A percentile compares a stretch with the other conserved stretches of the same genome.
Conservation (phyloP, 2,329 filamentous ascomycete species). For the Penicillium italicum region DNA sequence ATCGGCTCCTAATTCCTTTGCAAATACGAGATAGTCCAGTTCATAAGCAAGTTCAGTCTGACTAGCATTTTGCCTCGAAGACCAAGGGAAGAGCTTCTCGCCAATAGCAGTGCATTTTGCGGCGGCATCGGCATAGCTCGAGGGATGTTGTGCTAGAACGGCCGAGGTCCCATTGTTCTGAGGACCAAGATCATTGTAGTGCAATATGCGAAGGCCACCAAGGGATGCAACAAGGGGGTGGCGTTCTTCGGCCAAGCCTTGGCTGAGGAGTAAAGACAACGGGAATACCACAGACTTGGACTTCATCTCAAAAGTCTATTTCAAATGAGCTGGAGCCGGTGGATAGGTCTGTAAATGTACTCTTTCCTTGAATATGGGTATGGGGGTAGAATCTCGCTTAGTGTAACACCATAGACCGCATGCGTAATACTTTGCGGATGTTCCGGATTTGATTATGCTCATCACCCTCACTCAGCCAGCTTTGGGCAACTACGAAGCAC, state of each 20-base stretch:
- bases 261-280: not conserved
- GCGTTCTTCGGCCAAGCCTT: not conserved
- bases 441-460: not conserved
- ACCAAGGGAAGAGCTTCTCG: conserved; percentile 20
- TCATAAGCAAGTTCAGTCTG: conserved; percentile 12
- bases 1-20: conserved; percentile 8
- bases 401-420: not conserved
- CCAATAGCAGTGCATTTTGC: conserved; percentile 22
- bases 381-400: not conserved
- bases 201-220: conserved; percentile 21
- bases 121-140: conserved; percentile 12
- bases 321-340: not conserved
- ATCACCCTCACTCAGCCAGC: not conserved
- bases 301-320: not conserved
- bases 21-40: conserved; percentile 22
- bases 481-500: not conserved
- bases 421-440: not conserved
- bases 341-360: not conserved
- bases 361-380: not conserved
- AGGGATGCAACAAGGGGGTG: conserved; percentile 11
- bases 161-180: conserved; percentile 27
- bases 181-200: conserved; percentile 26
- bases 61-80: conserved; percentile 3
- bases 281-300: not conserved
- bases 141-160: conserved; percentile 16